Evolutionary conservation across 495 filamentous ascomycete species (phyloP), one percentile per base, ranked within the genome.

Genomic region (Pyronema domesticum): DNA sequence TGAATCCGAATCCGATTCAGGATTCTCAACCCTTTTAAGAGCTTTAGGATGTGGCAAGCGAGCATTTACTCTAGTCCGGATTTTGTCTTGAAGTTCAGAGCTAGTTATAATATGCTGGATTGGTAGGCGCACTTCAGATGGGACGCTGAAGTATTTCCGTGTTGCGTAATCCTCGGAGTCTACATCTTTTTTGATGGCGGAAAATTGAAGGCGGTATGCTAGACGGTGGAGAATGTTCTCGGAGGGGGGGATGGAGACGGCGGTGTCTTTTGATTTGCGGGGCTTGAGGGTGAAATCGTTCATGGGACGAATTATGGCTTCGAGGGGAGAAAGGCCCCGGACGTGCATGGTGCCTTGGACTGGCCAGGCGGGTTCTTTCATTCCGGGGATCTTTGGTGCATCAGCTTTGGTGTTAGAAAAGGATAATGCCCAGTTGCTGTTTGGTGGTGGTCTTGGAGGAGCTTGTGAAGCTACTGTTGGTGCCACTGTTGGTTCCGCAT

Each of bases 291-390:
- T 9, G 6, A 11, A 46, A 0, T 11, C 44, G 37, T 39, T 51
- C 0, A 19, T 23, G 23, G 4, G 14, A 6, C 23, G 19, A 33
- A 48, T 15, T 10, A 42, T 2, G 11, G 8, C 30, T 5, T 50
- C 47, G 1, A 34, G 17, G 36, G 47, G 13, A 37, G 7, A 13
- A 42, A 67, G 54, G 5, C 69, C 74, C 14, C 76, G 73, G 23
- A 83, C 62, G 63, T 89, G 83, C 6, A 72, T 60, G 59, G 81
- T 74, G 18, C 71, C 81, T 61, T 69, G 70, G 50, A 79, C 78
- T 33, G 85, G 85, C 85, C 85, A 91, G 42, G 80, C 69, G 11
- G 82, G 73, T 34, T 80, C 69, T 37, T 75, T 60, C 30, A 77
- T 71, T 7, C 81, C 81, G 0, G 80, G 75, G 46, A 77, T 72